Evolutionary conservation across 208 protist genomes (phyloP).

Genomic region (Acanthamoeba polyphaga): DNA sequence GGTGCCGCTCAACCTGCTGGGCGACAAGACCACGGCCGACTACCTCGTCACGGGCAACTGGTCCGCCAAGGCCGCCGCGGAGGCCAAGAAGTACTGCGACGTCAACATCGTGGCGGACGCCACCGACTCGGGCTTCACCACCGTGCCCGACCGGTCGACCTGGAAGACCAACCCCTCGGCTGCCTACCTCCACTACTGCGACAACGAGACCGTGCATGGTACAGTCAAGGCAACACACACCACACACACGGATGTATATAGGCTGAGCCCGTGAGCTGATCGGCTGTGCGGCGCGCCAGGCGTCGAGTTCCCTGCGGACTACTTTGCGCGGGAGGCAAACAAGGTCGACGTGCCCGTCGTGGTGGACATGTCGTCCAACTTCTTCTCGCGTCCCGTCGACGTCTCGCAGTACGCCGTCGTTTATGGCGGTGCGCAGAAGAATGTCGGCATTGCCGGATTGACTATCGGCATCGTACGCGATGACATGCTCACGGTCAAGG

Average conservation of each 20-base stretch:
- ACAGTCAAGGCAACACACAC: constrained; percentile 67
- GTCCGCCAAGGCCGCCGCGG: constrained; percentile 89
- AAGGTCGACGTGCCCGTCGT: constrained; percentile 86
- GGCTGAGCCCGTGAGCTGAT: neutral
- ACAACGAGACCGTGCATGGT: constrained; percentile 93
- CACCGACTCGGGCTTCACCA: constrained; percentile 76
- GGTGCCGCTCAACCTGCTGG: constrained; percentile 92
- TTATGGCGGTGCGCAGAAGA: constrained; percentile 92
- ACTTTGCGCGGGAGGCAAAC: constrained; percentile 73
- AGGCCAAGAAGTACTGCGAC: constrained; percentile 87
- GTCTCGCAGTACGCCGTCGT: constrained; percentile 59
- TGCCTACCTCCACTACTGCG: constrained; percentile 91
- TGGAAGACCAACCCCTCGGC: constrained; percentile 86
- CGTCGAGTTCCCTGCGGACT: constrained; percentile 74
- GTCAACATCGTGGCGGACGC: constrained; percentile 85
- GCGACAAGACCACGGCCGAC: constrained; percentile 81
- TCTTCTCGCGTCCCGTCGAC: constrained; percentile 85
- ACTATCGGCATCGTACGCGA: constrained; percentile 87
- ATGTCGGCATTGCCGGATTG: constrained; percentile 89
- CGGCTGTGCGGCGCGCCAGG: constrained; percentile 18
- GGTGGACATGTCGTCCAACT: constrained; percentile 92
- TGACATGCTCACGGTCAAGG: constrained; percentile 60
- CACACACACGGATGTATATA: neutral
- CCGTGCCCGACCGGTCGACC: constrained; percentile 72
- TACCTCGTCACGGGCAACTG: constrained; percentile 92